phyloP scores from a whole-genome alignment of 306 rosid species.

The Castanea sativa region DNA sequence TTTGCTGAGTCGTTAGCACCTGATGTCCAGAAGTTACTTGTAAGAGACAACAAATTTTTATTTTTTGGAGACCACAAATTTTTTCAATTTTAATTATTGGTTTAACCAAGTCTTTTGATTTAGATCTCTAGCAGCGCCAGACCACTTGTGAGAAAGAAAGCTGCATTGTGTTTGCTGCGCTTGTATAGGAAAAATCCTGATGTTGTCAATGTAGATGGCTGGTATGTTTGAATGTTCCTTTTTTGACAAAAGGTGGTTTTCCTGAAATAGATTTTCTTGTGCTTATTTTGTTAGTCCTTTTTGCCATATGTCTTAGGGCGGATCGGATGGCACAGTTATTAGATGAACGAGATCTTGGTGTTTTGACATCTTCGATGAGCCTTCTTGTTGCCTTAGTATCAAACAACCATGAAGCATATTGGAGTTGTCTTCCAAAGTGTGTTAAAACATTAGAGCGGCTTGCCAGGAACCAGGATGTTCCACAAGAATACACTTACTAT shows the following conservation, averaged over 20 bases:
- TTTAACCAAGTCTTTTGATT: constrained; percentile 34
- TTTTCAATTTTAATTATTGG: constrained; percentile 7
- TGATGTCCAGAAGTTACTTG: constrained; percentile 94
- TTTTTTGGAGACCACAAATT: constrained; percentile 22
- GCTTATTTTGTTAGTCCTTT: constrained; percentile 20
- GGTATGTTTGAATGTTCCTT: constrained; percentile 55
- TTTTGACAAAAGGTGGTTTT: constrained; percentile 18
- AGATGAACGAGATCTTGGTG: constrained; percentile 99
- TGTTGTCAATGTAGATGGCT: constrained; percentile 98
- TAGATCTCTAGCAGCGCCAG: constrained; percentile 98
- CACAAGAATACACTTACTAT: constrained; percentile 96
- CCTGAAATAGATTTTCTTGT: constrained; percentile 4
- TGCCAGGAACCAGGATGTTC: constrained; percentile 97
- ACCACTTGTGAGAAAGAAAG: constrained; percentile 97
- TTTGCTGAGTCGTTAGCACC: constrained; percentile 98
- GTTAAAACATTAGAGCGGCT: constrained; percentile 92
- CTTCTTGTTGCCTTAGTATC: constrained; percentile 96
- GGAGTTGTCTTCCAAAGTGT: constrained; percentile 98
- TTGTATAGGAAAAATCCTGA: constrained; percentile 97
- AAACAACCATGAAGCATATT: constrained; percentile 82
- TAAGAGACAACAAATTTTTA: constrained; percentile 37
- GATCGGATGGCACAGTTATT: constrained; percentile 98
- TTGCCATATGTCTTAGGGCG: constrained; percentile 59
- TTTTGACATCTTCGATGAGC: constrained; percentile 97
- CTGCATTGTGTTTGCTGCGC: constrained; percentile 94